These are phyloP conservation scores for Glebionis coronaria DNA, from an alignment of 129 eudicot species.

Conservation along the genomic window DNA sequence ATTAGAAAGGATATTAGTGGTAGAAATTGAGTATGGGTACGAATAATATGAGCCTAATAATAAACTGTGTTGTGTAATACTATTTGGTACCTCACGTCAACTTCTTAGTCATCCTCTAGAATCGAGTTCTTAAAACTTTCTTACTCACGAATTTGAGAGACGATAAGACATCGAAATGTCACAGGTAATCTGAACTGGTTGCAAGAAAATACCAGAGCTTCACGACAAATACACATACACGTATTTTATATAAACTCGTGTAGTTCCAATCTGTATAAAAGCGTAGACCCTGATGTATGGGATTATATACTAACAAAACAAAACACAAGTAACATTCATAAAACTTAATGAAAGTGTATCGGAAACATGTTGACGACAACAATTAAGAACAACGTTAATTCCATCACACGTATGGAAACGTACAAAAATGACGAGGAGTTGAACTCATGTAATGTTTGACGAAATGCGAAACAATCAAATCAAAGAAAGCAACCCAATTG, in stretches of 20 bases:
- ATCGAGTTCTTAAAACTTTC: too few species aligned
- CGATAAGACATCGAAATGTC: too few species aligned
- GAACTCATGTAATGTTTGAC: constrained; percentile 12
- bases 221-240: not conserved
- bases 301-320: not conserved
- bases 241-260: not conserved
- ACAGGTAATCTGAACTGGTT: too few species aligned
- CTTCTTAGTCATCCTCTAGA: too few species aligned
- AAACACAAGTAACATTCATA: not conserved
- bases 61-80: too few species aligned
- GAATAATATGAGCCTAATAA: too few species aligned
- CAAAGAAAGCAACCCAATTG: constrained; percentile 26
- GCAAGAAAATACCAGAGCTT: too few species aligned
- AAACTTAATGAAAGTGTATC: constrained; percentile 2
- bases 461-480: constrained; percentile 24
- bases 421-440: constrained; percentile 13
- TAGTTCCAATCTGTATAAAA: not conserved
- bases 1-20: too few species aligned
- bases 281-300: not conserved
- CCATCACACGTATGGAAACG: constrained; percentile 5
- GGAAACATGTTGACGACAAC: constrained; percentile 9
- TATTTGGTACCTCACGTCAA: too few species aligned
- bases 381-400: constrained; percentile 4
- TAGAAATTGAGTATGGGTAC: too few species aligned
- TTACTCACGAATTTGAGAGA: too few species aligned